phyloP scores from a whole-genome alignment of 345 rosid genomes.

The Eucalyptus melliodora region DNA sequence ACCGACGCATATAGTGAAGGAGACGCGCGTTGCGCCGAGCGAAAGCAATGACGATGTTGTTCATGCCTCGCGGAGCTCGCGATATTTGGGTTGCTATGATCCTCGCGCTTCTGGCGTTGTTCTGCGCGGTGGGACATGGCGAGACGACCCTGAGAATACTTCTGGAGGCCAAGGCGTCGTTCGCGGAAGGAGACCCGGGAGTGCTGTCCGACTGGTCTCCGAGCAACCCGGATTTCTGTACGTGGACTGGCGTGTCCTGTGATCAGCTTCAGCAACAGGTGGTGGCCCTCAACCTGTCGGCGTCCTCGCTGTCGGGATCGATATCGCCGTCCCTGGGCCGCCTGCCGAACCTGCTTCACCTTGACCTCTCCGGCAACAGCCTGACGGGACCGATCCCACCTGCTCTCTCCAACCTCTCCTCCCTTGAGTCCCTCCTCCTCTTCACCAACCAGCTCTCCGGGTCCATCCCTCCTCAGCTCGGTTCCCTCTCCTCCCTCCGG shows the following conservation, averaged over 20 bases:
- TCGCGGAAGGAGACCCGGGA: conserved; percentile 6
- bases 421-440: conserved; percentile 68
- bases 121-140: neutral
- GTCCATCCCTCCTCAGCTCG: conserved; percentile 63
- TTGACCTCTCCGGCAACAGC: conserved; percentile 83
- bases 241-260: conserved; percentile 72
- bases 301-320: conserved; percentile 48
- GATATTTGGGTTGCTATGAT: neutral
- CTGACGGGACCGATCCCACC: conserved; percentile 88
- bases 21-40: neutral
- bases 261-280: conserved; percentile 18
- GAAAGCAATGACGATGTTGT: neutral
- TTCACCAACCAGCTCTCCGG: conserved; percentile 85
- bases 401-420: conserved; percentile 61
- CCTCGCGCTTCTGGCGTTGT: neutral
- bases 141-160: conserved; percentile 29
- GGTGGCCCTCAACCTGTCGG: conserved; percentile 53
- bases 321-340: conserved; percentile 56
- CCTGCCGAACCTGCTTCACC: conserved; percentile 64
- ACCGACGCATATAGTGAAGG: neutral
- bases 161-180: conserved; percentile 42
- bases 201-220: conserved; percentile 46
- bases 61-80: neutral
- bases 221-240: conserved; percentile 36
- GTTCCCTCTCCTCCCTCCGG: conserved; percentile 39